Conservation (phyloP, 2,329 filamentous ascomycete species). For the Cladosporium velox region DNA sequence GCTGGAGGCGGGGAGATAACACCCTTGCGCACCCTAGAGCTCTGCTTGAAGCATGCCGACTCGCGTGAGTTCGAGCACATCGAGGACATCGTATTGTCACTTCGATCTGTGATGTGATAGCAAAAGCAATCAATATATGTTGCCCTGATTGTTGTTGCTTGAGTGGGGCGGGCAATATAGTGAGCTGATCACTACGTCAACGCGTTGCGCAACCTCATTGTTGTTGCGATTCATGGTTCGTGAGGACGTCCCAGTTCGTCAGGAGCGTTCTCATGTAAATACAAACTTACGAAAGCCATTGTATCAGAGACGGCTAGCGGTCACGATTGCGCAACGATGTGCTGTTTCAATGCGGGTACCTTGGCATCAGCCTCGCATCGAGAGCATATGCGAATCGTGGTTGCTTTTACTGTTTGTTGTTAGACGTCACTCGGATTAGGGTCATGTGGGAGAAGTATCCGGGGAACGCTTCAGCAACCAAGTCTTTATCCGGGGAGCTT, state of each 20-base stretch:
- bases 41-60: not conserved
- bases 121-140: not conserved
- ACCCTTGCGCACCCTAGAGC: not conserved
- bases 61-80: not conserved
- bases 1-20: not conserved
- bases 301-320: not conserved
- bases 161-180: not conserved
- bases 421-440: not conserved
- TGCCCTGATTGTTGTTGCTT: not conserved
- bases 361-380: not conserved
- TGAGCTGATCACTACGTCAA: conserved; percentile 6
- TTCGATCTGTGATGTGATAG: not conserved
- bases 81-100: not conserved
- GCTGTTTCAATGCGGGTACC: not conserved
- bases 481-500: not conserved
- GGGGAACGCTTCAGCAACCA: not conserved
- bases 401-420: not conserved
- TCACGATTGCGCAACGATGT: not conserved
- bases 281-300: not conserved
- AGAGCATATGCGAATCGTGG: not conserved
- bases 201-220: not conserved
- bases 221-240: not conserved
- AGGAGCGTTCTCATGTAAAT: not conserved
- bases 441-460: conserved; percentile 4
- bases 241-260: not conserved